Evolutionary conservation across 352 stramenopile species (phyloP).

Genomic region (Thraustochytrium striatum): DNA sequence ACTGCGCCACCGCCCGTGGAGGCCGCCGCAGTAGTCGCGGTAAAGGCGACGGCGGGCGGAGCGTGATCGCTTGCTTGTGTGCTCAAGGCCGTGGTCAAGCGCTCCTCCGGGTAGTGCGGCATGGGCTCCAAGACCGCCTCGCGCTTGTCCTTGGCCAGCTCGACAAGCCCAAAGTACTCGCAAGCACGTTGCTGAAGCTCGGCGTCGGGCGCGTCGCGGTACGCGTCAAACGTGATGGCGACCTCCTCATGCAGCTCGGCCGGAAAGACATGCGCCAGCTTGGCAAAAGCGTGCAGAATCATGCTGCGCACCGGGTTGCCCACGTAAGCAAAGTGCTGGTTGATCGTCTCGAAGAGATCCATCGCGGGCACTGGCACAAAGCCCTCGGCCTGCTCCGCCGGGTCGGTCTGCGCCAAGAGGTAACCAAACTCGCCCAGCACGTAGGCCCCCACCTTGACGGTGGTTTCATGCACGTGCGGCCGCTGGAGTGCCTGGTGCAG

Average conservation of each 20-base stretch:
- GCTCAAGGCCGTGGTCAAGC: conserved; percentile 70
- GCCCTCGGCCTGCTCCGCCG: neutral
- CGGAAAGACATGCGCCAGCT: conserved; percentile 85
- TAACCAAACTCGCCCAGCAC: conserved; percentile 96
- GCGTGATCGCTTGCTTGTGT: too few species aligned
- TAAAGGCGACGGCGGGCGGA: conserved; percentile 7
- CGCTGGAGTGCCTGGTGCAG: conserved; percentile 89
- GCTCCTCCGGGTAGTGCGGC: conserved; percentile 91
- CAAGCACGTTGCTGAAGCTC: conserved; percentile 94
- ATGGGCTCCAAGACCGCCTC: conserved; percentile 92
- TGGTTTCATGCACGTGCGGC: conserved; percentile 87
- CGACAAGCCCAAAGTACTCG: conserved; percentile 88
- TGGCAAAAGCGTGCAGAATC: conserved; percentile 91
- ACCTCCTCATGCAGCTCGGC: conserved; percentile 60
- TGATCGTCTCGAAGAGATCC: conserved; percentile 88
- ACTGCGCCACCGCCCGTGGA: conserved; percentile 10
- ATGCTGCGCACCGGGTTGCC: conserved; percentile 79
- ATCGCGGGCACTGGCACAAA: neutral
- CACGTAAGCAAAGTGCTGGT: conserved; percentile 87
- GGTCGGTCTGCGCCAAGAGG: conserved; percentile 70
- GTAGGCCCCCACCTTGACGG: conserved; percentile 87
- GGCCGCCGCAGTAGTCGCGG: conserved; percentile 27
- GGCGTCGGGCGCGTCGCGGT: conserved; percentile 86
- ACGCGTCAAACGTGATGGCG: conserved; percentile 79
- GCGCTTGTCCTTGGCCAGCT: conserved; percentile 75